Conservation (phyloP, 257 asterid species). For the Scutellaria galericulata region DNA sequence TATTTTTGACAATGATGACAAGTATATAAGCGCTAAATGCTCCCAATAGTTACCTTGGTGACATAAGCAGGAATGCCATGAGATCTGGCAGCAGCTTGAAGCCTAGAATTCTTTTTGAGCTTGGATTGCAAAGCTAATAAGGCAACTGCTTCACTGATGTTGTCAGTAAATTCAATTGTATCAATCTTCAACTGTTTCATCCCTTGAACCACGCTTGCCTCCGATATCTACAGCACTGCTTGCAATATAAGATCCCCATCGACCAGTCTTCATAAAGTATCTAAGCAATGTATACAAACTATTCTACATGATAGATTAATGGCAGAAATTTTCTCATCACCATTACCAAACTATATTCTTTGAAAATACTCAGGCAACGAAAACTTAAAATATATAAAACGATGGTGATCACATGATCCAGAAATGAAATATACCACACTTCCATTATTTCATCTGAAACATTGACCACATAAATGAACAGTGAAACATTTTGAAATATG, state of each 20-base stretch:
- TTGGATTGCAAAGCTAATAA: slow-evolving; percentile 87
- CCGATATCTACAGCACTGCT: slow-evolving; percentile 82
- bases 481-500: background rate
- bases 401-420: background rate
- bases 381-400: background rate
- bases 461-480: slow-evolving; percentile 11
- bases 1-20: slow-evolving; percentile 1
- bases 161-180: slow-evolving; percentile 72
- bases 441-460: background rate
- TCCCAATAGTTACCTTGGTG: slow-evolving; percentile 56
- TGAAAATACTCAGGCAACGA: background rate
- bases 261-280: slow-evolving; percentile 37
- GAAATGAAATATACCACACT: background rate
- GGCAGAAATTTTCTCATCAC: slow-evolving; percentile 7
- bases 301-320: slow-evolving; percentile 18
- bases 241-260: slow-evolving; percentile 47
- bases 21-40: slow-evolving; percentile 26
- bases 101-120: slow-evolving; percentile 87
- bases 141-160: slow-evolving; percentile 92
- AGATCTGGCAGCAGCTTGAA: slow-evolving; percentile 94
- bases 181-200: slow-evolving; percentile 70
- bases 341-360: slow-evolving; percentile 18
- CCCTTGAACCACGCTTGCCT: slow-evolving; percentile 81
- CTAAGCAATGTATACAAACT: slow-evolving; percentile 25
- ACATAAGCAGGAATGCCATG: slow-evolving; percentile 84